phyloP scores from a whole-genome alignment of 768 basidiomycete genomes.

The Pisolithus sp. region DNA sequence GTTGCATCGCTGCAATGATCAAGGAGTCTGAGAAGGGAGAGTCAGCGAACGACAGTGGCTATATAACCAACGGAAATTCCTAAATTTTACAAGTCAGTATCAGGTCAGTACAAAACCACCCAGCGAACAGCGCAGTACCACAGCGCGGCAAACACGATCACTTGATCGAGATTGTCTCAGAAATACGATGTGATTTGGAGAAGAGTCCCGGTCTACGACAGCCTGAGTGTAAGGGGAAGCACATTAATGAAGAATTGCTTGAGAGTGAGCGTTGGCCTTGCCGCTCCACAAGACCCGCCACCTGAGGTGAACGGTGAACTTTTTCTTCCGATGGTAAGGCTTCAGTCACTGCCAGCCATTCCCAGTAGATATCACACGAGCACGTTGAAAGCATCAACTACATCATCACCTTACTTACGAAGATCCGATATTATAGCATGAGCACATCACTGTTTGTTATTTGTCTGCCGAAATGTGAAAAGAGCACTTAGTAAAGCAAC shows the following conservation, averaged over 20 bases:
- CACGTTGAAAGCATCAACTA: neutral
- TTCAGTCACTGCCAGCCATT: constrained; percentile 20
- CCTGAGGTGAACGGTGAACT: neutral
- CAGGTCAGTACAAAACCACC: neutral
- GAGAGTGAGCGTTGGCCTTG: neutral
- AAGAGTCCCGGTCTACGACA: neutral
- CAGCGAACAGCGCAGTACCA: neutral
- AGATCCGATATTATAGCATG: neutral
- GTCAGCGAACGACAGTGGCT: neutral
- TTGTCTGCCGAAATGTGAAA: constrained; percentile 2
- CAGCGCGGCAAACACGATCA: neutral
- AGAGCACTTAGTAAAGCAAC: constrained; percentile 10
- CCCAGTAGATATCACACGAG: constrained; percentile 7
- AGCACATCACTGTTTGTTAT: neutral
- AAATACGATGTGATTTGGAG: neutral
- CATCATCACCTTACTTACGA: constrained; percentile 4
- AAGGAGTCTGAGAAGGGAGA: neutral
- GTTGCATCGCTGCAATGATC: neutral
- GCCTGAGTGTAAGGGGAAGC: neutral
- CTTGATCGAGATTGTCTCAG: neutral
- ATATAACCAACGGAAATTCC: neutral
- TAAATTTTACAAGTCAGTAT: neutral
- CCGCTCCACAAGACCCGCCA: neutral
- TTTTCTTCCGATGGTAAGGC: neutral
- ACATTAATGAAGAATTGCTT: constrained; percentile 2